Evolutionary conservation across 805 yeast genomes (phyloP).

Genomic region (Clavispora asparagi): DNA sequence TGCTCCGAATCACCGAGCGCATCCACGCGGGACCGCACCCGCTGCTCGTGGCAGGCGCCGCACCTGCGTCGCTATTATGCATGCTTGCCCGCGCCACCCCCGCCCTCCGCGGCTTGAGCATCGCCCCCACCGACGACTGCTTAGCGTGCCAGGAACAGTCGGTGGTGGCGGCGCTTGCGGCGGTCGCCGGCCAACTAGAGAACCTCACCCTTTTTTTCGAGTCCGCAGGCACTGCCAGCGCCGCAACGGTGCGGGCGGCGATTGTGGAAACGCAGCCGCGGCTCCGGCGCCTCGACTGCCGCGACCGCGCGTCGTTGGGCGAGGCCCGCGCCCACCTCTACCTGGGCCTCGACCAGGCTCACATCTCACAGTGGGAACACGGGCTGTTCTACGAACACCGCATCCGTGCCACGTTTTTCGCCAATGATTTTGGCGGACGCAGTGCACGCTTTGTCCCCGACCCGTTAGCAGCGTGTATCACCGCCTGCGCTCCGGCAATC

Average conservation of each 20-base stretch:
- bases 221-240: conserved; percentile 3
- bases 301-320: conserved; percentile 3
- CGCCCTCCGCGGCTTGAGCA: conserved; percentile 5
- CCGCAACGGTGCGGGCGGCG: conserved; percentile 1
- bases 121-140: conserved; percentile 8
- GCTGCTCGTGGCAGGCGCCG: neutral
- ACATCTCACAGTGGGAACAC: conserved; percentile 5
- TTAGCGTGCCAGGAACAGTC: conserved; percentile 7
- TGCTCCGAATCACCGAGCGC: conserved; percentile 16
- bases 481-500: neutral
- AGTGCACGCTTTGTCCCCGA: conserved; percentile 4
- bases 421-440: conserved; percentile 1
- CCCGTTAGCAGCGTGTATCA: conserved; percentile 1
- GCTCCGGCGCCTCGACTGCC: conserved; percentile 3
- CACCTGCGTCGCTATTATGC: neutral
- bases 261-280: conserved; percentile 4
- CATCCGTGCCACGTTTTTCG: conserved; percentile 3
- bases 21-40: conserved; percentile 12
- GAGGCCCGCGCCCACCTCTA: conserved; percentile 1
- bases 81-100: neutral
- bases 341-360: conserved; percentile 2
- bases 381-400: conserved; percentile 6
- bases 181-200: conserved; percentile 4
- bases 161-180: neutral
- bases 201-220: conserved; percentile 4